Percentiles rank a stretch among this genome's conserved stretches.
phyloP scores from a whole-genome alignment of 768 basidiomycete genomes.

The Suillus tomentosus region DNA sequence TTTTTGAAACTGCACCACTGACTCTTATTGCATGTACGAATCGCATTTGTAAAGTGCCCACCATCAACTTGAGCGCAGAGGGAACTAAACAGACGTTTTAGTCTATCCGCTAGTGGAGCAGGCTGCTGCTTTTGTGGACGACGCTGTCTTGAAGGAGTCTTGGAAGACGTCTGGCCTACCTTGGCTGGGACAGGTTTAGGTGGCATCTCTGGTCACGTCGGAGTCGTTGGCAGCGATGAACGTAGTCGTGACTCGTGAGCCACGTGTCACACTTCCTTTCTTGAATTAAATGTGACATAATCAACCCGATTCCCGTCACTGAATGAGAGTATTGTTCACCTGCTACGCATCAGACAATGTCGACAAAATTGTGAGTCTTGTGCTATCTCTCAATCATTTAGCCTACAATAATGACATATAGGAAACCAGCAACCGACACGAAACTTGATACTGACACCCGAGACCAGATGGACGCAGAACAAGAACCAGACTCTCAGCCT shows the following conservation, averaged over 20 bases:
- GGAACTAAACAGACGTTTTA: constrained; percentile 71
- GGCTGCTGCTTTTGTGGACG: constrained; percentile 20
- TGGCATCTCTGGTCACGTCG: constrained; percentile 19
- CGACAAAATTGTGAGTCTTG: neutral
- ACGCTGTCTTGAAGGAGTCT: constrained; percentile 10
- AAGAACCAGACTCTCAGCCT: constrained; percentile 44
- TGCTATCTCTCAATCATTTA: neutral
- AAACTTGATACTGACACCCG: constrained; percentile 29
- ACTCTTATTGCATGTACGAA: constrained; percentile 95
- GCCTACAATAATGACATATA: neutral
- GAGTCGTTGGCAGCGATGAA: neutral
- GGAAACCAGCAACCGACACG: constrained; percentile 16
- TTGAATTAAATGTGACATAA: constrained; percentile 4
- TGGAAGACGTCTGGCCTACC: constrained; percentile 7
- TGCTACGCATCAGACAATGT: constrained; percentile 3
- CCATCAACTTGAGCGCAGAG: constrained; percentile 88
- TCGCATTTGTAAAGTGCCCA: constrained; percentile 81
- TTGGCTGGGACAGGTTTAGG: constrained; percentile 16
- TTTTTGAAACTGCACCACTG: constrained; percentile 32
- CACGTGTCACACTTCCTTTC: constrained; percentile 10
- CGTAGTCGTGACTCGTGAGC: too few species aligned
- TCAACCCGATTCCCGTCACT: neutral
- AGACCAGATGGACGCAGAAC: constrained; percentile 39
- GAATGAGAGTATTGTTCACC: neutral
- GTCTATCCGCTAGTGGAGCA: constrained; percentile 25